Evolutionary conservation across 192 early-diverging fungal species (phyloP), one percentile per base, ranked within the genome.

Genomic region (Allomyces arbusculus): DNA sequence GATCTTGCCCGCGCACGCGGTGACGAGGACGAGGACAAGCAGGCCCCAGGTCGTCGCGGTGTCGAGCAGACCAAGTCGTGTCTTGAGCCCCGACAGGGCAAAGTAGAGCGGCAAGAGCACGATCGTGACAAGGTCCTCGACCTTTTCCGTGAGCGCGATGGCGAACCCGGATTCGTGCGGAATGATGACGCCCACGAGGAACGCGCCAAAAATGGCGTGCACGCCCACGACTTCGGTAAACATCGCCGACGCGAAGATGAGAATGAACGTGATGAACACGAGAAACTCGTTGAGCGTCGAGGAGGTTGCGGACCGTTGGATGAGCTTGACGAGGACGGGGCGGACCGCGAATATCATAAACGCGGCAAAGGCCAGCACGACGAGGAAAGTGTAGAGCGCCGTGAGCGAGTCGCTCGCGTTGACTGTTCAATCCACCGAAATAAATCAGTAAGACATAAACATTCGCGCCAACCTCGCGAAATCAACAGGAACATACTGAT

Each of bases 61-160:
- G 71, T 85, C 75, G 24, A 97, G 80, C 1, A 84, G 70, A 43
- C 82, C 85, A 24, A 95, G 78, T 67, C 89, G 82, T 11, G 90
- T 94, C 70, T 94, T 92, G 24, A 97, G 77, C 24, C 94, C 94
- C 4, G 92, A 93, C 20, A 92, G 78, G 0, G 92, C 86, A 78
- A 97, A 97, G 76, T 93, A 97, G 44, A 97, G 78, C 12, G 93
- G 94, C 63, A 97, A 72, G 65, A 97, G 88, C 16, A 95, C 68
- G 58, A 95, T 85, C 62, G 79, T 80, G 24, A 94, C 78, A 1
- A 95, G 69, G 72, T 97, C 94, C 68, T 97, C 93, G 62, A 94
- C 87, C 74, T 92, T 91, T 69, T 95, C 91, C 8, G 89, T 90
- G 14, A 97, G 80, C 43, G 83, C 82, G 65, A 91, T 78, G 4